Base-by-base conservation (phyloP, 2,329 filamentous ascomycete species). In the Sclerotinia borealis region DNA sequence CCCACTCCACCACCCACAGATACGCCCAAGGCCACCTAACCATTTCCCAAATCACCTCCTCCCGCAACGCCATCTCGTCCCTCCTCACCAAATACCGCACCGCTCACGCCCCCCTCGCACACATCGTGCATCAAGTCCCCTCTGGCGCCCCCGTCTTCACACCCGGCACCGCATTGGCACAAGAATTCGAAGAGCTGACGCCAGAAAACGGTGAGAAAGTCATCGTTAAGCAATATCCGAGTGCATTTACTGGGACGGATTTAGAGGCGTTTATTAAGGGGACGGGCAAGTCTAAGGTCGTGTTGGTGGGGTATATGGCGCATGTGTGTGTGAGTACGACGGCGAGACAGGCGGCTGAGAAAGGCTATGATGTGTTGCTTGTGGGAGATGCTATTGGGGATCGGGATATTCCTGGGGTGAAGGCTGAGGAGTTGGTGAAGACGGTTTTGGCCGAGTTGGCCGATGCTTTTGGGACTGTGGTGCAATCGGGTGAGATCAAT, bases 131-230 rank as follows among this genome's bases (percentile, higher is more conserved):
- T 73, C 73, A 79, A 56, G 80, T 80, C 0, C 85, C 86, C 79
- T 79, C 81, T 0, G 85, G 84, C 2, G 84, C 87, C 0, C 87
- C 87, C 0, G 78, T 90, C 4, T 90, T 90, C 74, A 90, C 86
- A 0, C 83, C 85, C 0, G 78, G 77, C 4, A 89, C 86, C 0
- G 70, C 77, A 5, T 76, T 90, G 6, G 85, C 83, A 0, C 76
- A 84, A 43, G 83, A 85, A 65, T 88, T 89, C 66, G 76, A 80
- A 0, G 85, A 88, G 68, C 74, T 90, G 47, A 79, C 76, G 34
- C 81, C 86, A 0, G 72, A 76, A 65, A 17, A 15, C 70, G 80
- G 63, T 10, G 87, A 90, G 73, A 83, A 83, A 70, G 73, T 84
- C 1, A 76, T 90, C 25, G 70, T 72, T 51, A 91, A 90, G 76